Evolutionary conservation across 2,329 filamentous ascomycete species (phyloP), one percentile per base, ranked within the genome.

Genomic region (Xylaria polymorpha): DNA sequence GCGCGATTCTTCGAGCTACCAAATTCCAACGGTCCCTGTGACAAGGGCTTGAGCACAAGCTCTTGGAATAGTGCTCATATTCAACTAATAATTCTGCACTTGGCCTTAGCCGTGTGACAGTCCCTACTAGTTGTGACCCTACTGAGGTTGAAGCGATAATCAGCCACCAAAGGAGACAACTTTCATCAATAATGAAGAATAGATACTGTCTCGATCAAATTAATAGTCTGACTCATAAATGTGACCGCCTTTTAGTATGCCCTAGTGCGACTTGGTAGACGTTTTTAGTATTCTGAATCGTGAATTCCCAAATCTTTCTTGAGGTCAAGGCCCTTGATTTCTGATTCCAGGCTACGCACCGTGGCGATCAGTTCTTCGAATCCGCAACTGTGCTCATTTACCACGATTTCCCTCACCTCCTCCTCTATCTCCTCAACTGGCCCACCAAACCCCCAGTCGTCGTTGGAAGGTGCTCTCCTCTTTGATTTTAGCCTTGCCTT

Each of bases 1-100:
- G 92, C 93, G 71, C 88, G 90, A 70, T 94, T 94, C 83, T 93
- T 94, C 77, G 90, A 94, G 76, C 87, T 84, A 70, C 86, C 88
- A 69, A 78, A 81, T 59, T 83, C 85, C 70, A 87, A 88, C 77
- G 90, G 89, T 75, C 90, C 93, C n/a, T n/a, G n/a, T n/a, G n/a
- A n/a, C n/a, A n/a, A n/a, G n/a, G n/a, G n/a, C n/a, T n/a, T n/a
- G n/a, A n/a, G n/a, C n/a, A n/a, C n/a, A n/a, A n/a, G n/a, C n/a
- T n/a, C n/a, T n/a, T n/a, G n/a, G n/a, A n/a, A n/a, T n/a, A n/a
- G n/a, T n/a, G n/a, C n/a, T n/a, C n/a, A n/a, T n/a, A n/a, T n/a
- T n/a, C n/a, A n/a, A n/a, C n/a, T n/a, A n/a, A n/a, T n/a, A n/a
- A n/a, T n/a, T n/a, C n/a, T n/a, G n/a, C n/a, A n/a, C n/a, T n/a